These are phyloP conservation scores for Alternaria metachromatica DNA, from an alignment of 2,329 filamentous ascomycete species.

Conservation along the genomic window DNA sequence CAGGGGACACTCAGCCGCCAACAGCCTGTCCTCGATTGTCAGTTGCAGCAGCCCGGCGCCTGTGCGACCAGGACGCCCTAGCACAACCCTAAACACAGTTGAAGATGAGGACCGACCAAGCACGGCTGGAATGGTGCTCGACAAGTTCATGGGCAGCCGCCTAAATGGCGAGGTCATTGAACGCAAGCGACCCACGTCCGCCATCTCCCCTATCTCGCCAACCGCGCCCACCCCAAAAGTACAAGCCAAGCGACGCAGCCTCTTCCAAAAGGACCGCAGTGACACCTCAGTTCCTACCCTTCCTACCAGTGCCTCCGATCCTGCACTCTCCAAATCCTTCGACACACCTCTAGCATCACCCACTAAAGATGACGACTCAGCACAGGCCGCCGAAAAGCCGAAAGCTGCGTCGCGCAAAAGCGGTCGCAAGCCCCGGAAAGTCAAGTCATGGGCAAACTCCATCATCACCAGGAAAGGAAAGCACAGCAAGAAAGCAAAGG, in stretches of 20 bases:
- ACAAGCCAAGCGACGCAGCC: slow-evolving; percentile 44
- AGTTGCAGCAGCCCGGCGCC: slow-evolving; percentile 62
- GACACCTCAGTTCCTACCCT: slow-evolving; percentile 45
- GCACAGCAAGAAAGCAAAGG: slow-evolving; percentile 56
- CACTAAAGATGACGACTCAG: slow-evolving; percentile 37
- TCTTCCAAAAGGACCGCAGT: slow-evolving; percentile 59
- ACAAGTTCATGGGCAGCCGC: slow-evolving; percentile 46
- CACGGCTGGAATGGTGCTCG: slow-evolving; percentile 74
- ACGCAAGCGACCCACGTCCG: slow-evolving; percentile 48
- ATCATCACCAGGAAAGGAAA: slow-evolving; percentile 70
- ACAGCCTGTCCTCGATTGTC: slow-evolving; percentile 79
- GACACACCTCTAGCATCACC: slow-evolving; percentile 39
- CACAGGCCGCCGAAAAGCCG: slow-evolving; percentile 53
- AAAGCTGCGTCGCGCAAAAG: slow-evolving; percentile 62
- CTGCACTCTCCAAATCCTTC: slow-evolving; percentile 37
- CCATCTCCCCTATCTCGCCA: slow-evolving; percentile 33
- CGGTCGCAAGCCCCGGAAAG: slow-evolving; percentile 65
- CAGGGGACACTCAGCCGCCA: slow-evolving; percentile 75
- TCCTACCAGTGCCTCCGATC: slow-evolving; percentile 43
- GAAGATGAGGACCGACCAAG: slow-evolving; percentile 63
- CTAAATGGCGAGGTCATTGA: slow-evolving; percentile 34
- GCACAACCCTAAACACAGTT: slow-evolving; percentile 46
- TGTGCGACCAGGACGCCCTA: slow-evolving; percentile 49
- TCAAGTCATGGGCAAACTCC: slow-evolving; percentile 74
- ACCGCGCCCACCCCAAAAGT: slow-evolving; percentile 12